These are phyloP conservation scores for Phytopythium delawarense DNA, from an alignment of 352 stramenopile genomes.

Conservation along the genomic window DNA sequence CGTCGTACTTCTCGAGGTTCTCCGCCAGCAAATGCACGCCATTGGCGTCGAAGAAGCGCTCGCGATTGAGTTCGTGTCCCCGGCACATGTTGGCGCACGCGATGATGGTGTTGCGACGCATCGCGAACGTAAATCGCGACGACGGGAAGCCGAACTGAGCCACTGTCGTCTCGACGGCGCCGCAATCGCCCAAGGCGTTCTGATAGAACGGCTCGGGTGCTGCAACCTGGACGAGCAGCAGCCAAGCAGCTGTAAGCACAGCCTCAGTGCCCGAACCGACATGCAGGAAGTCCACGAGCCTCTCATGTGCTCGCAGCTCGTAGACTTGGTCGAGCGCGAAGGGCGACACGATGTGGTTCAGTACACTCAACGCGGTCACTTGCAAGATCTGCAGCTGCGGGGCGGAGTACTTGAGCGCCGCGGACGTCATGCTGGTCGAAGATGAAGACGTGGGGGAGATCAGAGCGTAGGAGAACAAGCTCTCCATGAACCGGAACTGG, in stretches of 20 bases:
- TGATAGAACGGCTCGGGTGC: slow-evolving; percentile 29
- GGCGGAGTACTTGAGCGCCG: slow-evolving; percentile 31
- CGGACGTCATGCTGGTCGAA: slow-evolving; percentile 10
- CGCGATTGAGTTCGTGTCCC: slow-evolving; percentile 40
- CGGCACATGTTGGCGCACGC: slow-evolving; percentile 55
- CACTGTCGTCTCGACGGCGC: slow-evolving; percentile 47
- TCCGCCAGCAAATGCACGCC: slow-evolving; percentile 39
- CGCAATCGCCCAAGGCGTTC: slow-evolving; percentile 37
- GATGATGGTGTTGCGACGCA: slow-evolving; percentile 61
- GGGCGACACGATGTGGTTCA: slow-evolving; percentile 43
- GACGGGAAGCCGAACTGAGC: slow-evolving; percentile 39
- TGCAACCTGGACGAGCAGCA: slow-evolving; percentile 51
- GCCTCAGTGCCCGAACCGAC: slow-evolving; percentile 30
- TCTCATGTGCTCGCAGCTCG: slow-evolving; percentile 41
- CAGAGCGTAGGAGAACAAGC: slow-evolving; percentile 54
- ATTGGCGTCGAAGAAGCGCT: slow-evolving; percentile 43
- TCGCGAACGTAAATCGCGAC: slow-evolving; percentile 50
- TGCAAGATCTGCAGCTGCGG: slow-evolving; percentile 53
- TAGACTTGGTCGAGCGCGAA: slow-evolving; percentile 57
- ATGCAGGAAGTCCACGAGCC: slow-evolving; percentile 51
- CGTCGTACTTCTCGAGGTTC: slow-evolving; percentile 41
- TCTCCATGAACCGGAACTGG: slow-evolving; percentile 68
- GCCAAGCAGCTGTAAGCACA: slow-evolving; percentile 38
- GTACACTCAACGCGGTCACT: slow-evolving; percentile 46
- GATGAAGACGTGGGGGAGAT: slow-evolving; percentile 1